Evolutionary conservation across 768 basidiomycete genomes (phyloP).

Genomic region (Kwoniella botswanensis): DNA sequence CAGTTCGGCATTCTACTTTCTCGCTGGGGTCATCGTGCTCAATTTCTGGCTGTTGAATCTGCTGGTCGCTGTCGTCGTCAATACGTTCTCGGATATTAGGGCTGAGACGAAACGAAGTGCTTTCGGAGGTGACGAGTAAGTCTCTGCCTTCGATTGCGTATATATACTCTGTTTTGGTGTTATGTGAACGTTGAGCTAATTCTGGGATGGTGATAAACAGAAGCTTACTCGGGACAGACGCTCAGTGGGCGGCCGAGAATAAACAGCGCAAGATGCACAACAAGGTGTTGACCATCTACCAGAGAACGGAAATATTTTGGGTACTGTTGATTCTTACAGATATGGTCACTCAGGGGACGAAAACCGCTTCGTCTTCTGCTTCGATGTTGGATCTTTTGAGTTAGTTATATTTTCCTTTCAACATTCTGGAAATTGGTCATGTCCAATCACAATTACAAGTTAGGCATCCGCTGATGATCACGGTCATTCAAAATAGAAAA

Average conservation of each 20-base stretch:
- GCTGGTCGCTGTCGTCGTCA: slow-evolving; percentile 93
- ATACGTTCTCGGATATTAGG: slow-evolving; percentile 86
- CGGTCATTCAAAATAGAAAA: slow-evolving; percentile 60
- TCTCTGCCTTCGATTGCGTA: neutral
- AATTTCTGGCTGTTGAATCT: slow-evolving; percentile 88
- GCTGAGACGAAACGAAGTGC: slow-evolving; percentile 86
- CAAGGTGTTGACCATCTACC: slow-evolving; percentile 35
- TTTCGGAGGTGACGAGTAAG: slow-evolving; percentile 72
- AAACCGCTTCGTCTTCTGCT: slow-evolving; percentile 35
- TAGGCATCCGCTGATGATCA: neutral
- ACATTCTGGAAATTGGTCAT: slow-evolving; percentile 35
- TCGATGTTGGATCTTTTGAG: slow-evolving; percentile 35
- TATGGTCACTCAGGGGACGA: slow-evolving; percentile 46
- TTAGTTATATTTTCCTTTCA: slow-evolving; percentile 45
- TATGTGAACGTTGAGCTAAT: neutral
- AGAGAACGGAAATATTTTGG: slow-evolving; percentile 52
- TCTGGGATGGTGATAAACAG: slow-evolving; percentile 3
- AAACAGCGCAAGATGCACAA: slow-evolving; percentile 29
- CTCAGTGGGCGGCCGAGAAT: slow-evolving; percentile 38
- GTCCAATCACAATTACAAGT: neutral
- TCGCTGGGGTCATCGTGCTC: slow-evolving; percentile 78
- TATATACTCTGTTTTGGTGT: neutral
- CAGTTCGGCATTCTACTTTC: slow-evolving; percentile 84
- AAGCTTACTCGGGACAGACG: slow-evolving; percentile 36
- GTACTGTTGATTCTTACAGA: slow-evolving; percentile 39